Evolutionary conservation across 306 rosid genomes (phyloP), one percentile per base, ranked within the genome.

Genomic region (Begonia masoniana): DNA sequence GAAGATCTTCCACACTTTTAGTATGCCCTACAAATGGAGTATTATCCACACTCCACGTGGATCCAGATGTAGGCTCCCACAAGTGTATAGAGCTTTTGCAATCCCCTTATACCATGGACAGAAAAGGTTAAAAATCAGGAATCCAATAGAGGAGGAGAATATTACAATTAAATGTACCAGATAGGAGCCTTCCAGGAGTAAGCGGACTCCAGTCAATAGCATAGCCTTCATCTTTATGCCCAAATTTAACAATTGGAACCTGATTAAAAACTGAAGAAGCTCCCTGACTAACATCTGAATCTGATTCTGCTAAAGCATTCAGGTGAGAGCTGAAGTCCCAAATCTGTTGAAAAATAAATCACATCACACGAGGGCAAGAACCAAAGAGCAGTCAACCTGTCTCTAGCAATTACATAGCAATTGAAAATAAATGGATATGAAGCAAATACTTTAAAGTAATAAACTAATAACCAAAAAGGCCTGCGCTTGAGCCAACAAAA

Each of bases 271-370:
- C 84, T 46, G 87, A 68, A 50, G 83, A 76, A 63, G 70, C 81
- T 67, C 88, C 94, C 67, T 79, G 87, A 54, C 61, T 71, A 61
- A 75, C 75, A 50, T 82, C 78, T 9, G 84, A 62, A 70, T 78
- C 94, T 51, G 79, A 78, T 74, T 76, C 92, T 1, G 88, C 88
- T 61, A 91, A 71, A 55, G 76, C 70, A 76, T 75, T 91, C 47
- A 91, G 78, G 68, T 86, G 96, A 60, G 96, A 59, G 62, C 82
- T 83, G 59, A 83, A 66, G 76, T 91, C 96, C 99, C 99, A 91
- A 47, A 91, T 58, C 99, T 91, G 68, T 65, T 72, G 31, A 50
- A 47, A 41, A 46, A 19, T 19, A 21, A 26, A 50, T 45, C 45
- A 73, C 10, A 3, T 17, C n/a, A 15, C 61, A 16, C 12, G 42